A percentile compares a stretch with the other conserved stretches of the same genome.
These are phyloP conservation scores for Crinitomyces ghanaensis DNA, from an alignment of 805 yeast genomes.

Conservation along the genomic window DNA sequence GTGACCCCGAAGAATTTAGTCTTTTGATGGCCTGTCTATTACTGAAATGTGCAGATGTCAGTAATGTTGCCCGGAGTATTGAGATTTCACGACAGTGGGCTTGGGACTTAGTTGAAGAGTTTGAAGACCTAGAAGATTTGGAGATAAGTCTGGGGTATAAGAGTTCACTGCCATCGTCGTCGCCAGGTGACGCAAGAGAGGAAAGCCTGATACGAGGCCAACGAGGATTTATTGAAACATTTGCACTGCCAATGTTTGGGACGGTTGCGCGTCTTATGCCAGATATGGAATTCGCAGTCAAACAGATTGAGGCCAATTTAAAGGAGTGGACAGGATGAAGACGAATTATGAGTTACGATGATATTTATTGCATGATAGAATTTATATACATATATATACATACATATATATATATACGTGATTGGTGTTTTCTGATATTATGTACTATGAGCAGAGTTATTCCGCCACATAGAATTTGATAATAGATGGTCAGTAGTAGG, in stretches of 20 bases:
- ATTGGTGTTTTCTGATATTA: not conserved
- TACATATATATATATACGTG: not conserved
- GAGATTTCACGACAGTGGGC: constrained; percentile 81
- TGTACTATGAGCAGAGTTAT: too few relatives aligned
- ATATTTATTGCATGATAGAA: too few relatives aligned
- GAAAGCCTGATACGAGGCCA: constrained; percentile 54
- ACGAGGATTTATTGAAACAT: constrained; percentile 68
- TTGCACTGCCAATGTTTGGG: constrained; percentile 66
- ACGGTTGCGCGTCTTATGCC: constrained; percentile 50
- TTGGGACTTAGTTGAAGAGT: constrained; percentile 62
- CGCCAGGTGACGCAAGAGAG: constrained; percentile 1
- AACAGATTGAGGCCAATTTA: constrained; percentile 13
- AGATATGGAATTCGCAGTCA: constrained; percentile 22
- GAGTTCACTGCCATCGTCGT: constrained; percentile 4
- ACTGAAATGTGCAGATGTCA: constrained; percentile 90
- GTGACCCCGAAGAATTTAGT: constrained; percentile 4
- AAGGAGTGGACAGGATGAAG: constrained; percentile 8
- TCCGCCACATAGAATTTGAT: too few relatives aligned
- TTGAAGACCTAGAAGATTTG: constrained; percentile 50
- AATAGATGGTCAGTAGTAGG: too few relatives aligned
- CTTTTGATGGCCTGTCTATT: constrained; percentile 51
- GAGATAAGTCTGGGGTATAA: constrained; percentile 29
- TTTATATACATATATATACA: not conserved
- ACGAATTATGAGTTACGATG: too few relatives aligned
- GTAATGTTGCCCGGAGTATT: constrained; percentile 79